These are phyloP conservation scores for Artemisia argyi DNA, from an alignment of 129 eudicot species.

Conservation along the genomic window DNA sequence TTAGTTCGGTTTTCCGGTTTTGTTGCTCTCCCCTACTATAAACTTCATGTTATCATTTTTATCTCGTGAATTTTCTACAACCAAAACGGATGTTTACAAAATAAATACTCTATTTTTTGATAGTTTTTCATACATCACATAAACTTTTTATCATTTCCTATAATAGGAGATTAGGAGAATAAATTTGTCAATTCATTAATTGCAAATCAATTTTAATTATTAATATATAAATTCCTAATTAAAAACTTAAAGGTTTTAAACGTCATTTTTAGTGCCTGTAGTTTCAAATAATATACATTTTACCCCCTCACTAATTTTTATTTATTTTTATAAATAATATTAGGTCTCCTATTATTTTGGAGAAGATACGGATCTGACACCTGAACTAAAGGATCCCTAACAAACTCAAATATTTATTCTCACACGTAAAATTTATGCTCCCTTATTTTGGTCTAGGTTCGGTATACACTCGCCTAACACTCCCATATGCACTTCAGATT, in stretches of 20 bases:
- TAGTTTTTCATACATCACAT: background rate
- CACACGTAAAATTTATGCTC: background rate
- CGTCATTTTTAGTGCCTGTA: background rate
- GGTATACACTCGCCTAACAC: too few relatives aligned
- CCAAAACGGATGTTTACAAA: too few relatives aligned
- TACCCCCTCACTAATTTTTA: background rate
- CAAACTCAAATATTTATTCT: background rate
- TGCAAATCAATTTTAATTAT: background rate
- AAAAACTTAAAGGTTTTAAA: background rate
- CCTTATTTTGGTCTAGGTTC: too few relatives aligned
- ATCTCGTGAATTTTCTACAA: too few relatives aligned
- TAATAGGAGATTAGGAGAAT: too few relatives aligned
- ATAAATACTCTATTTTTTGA: too few relatives aligned
- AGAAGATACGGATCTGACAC: conserved; percentile 34
- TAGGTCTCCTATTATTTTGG: conserved; percentile 29
- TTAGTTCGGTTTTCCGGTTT: too few relatives aligned
- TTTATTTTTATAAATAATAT: background rate
- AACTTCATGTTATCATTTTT: too few relatives aligned
- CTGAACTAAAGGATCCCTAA: conserved; percentile 18
- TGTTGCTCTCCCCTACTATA: too few relatives aligned
- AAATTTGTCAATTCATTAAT: background rate
- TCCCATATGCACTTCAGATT: too few relatives aligned
- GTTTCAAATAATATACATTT: background rate
- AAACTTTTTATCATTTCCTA: too few relatives aligned
- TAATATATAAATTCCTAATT: background rate